Evolutionary conservation across 805 yeast genomes (phyloP).

Genomic region (Debaryomyces tyrocola): DNA sequence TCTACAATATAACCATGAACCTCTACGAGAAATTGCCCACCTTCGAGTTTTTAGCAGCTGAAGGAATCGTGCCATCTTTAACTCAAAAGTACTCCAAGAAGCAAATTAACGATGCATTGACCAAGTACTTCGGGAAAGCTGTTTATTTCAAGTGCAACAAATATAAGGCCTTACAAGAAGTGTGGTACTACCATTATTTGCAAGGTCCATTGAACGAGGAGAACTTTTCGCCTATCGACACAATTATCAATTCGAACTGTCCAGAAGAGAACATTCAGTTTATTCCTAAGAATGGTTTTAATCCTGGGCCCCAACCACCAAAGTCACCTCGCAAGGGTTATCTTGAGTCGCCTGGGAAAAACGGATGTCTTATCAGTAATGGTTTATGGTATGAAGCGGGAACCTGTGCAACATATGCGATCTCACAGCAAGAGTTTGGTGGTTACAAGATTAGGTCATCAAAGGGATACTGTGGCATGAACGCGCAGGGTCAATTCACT

Average conservation of each 20-base stretch:
- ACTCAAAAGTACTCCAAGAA: slow-evolving; percentile 30
- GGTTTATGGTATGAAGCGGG: slow-evolving; percentile 86
- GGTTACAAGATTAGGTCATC: slow-evolving; percentile 71
- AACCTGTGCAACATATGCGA: slow-evolving; percentile 76
- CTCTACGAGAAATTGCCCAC: slow-evolving; percentile 36
- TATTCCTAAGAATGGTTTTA: slow-evolving; percentile 57
- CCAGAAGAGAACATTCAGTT: slow-evolving; percentile 67
- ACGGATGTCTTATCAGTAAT: slow-evolving; percentile 79
- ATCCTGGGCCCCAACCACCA: slow-evolving; percentile 21
- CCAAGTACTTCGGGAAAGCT: slow-evolving; percentile 27
- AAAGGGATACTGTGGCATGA: slow-evolving; percentile 70
- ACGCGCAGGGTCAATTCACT: slow-evolving; percentile 14
- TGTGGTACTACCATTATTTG: slow-evolving; percentile 83
- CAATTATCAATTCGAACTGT: slow-evolving; percentile 59
- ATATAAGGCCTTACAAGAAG: slow-evolving; percentile 50
- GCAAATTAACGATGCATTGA: slow-evolving; percentile 33
- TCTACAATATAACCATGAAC: slow-evolving; percentile 29
- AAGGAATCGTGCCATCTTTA: slow-evolving; percentile 38
- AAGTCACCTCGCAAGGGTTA: slow-evolving; percentile 25
- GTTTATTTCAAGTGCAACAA: slow-evolving; percentile 38
- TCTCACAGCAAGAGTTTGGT: slow-evolving; percentile 61
- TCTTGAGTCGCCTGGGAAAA: slow-evolving; percentile 48
- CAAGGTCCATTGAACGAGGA: slow-evolving; percentile 73
- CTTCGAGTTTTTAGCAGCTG: slow-evolving; percentile 30
- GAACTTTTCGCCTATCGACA: slow-evolving; percentile 58